Conservation (phyloP, 805 yeast genomes). For the Lachancea quebecensis region DNA sequence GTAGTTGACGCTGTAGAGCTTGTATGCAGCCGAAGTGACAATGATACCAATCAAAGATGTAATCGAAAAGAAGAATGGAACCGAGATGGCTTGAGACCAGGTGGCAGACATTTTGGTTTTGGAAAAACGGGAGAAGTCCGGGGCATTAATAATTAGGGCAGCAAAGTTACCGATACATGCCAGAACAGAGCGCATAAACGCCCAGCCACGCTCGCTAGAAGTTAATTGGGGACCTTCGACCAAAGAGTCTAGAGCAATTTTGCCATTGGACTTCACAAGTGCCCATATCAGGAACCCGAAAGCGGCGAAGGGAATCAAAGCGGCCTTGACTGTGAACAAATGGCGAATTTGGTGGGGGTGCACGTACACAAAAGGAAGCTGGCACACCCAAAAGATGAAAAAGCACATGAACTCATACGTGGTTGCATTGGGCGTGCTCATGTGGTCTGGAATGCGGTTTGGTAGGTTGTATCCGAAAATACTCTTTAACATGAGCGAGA, state of each 20-base stretch:
- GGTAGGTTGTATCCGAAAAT: slow-evolving; percentile 65
- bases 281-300: slow-evolving; percentile 82
- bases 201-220: slow-evolving; percentile 73
- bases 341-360: slow-evolving; percentile 80
- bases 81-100: slow-evolving; percentile 55
- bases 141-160: slow-evolving; percentile 80
- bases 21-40: slow-evolving; percentile 71
- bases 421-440: slow-evolving; percentile 54
- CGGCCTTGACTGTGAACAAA: slow-evolving; percentile 75
- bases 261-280: slow-evolving; percentile 66
- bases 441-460: slow-evolving; percentile 55
- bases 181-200: slow-evolving; percentile 71
- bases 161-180: slow-evolving; percentile 80
- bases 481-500: slow-evolving; percentile 66
- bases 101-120: slow-evolving; percentile 44
- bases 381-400: slow-evolving; percentile 74
- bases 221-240: slow-evolving; percentile 37
- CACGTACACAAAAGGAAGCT: slow-evolving; percentile 74
- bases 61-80: slow-evolving; percentile 71
- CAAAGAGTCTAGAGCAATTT: slow-evolving; percentile 24
- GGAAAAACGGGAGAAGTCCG: slow-evolving; percentile 84
- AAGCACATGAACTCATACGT: slow-evolving; percentile 68
- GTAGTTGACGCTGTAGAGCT: slow-evolving; percentile 57
- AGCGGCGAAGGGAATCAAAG: slow-evolving; percentile 75
- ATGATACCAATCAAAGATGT: slow-evolving; percentile 82